Base-by-base conservation (phyloP, 129 eudicot species). In the Calendula officinalis region DNA sequence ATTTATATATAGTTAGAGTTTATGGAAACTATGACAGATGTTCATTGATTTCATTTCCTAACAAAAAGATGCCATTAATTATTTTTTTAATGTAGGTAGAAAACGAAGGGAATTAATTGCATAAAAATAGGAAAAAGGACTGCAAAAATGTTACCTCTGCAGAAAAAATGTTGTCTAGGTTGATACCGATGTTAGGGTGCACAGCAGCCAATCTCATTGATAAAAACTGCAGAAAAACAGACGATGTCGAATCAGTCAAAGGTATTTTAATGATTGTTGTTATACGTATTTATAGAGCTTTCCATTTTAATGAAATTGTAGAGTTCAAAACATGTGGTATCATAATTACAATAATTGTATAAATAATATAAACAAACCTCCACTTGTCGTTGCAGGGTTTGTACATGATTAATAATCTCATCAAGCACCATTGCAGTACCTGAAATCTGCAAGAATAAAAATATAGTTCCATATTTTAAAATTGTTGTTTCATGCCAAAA, bases 131-230 rank as follows among this genome's bases (percentile, higher is more conserved):
- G 39, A 4, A 58, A 62, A 73, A 52, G 45, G 69, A 67, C 75
- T 60, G 40, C 48, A 58, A 6, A 62, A 42, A n/a, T 71, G 75
- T 59, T 72, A 88, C 98, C 76, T 86, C 96, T 45, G 86, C 77
- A 62, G 86, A 73, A 50, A 88, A 79, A 35, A 92, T 73, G 73
- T 78, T 73, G 70, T 92, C 98, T 12, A 88, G 73, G 82, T 94
- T 83, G 80, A 94, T 77, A 71, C 88, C 95, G 16, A 88, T 76
- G 76, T 91, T 71, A 30, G 99, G 96, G 81, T 79, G 79, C 62
- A 88, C 97, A 42, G 99, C 95, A 68, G 99, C 99, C 57, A 94
- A 95, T 68, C 95, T 88, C 99, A 94, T 94, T 55, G 99, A 94
- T 53, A 94, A 72, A 57, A 83, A 77, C 99, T 94, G 88, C 32